These are phyloP conservation scores for Candida sakaeoensis DNA, from an alignment of 805 yeast genomes.

Conservation along the genomic window DNA sequence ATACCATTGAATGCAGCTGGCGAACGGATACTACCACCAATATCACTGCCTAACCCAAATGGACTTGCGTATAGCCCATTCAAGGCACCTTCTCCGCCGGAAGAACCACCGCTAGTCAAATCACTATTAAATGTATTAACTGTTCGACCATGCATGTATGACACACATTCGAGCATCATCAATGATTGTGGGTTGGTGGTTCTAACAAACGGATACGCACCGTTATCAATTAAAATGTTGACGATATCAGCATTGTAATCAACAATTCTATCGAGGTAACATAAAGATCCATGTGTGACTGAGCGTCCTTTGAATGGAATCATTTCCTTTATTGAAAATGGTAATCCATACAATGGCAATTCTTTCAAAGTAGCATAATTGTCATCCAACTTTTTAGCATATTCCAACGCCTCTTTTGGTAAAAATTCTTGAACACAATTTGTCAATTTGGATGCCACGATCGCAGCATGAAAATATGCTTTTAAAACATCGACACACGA, in stretches of 20 bases:
- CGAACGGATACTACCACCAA: conserved; percentile 22
- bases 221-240: conserved; percentile 12
- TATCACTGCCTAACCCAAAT: conserved; percentile 24
- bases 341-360: conserved; percentile 18
- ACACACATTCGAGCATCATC: conserved; percentile 21
- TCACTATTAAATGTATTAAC: conserved; percentile 17
- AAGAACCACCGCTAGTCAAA: conserved; percentile 21
- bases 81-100: conserved; percentile 25
- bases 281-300: conserved; percentile 17
- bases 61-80: conserved; percentile 18
- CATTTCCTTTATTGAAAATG: conserved; percentile 22
- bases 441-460: conserved; percentile 16
- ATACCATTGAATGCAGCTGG: conserved; percentile 22
- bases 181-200: conserved; percentile 22
- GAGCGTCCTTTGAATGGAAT: conserved; percentile 16
- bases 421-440: conserved; percentile 17
- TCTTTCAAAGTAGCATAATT: conserved; percentile 10
- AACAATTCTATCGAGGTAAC: conserved; percentile 16
- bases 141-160: conserved; percentile 19
- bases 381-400: conserved; percentile 17
- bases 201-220: conserved; percentile 20
- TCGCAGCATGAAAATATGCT: conserved; percentile 18
- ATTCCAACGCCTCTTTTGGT: conserved; percentile 15
- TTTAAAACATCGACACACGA: conserved; percentile 16
- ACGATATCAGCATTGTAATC: conserved; percentile 19